A percentile compares a stretch with the other conserved stretches of the same genome.
Conservation (phyloP, 1,139 yeast species). For the Trichomonascaceae sp. region DNA sequence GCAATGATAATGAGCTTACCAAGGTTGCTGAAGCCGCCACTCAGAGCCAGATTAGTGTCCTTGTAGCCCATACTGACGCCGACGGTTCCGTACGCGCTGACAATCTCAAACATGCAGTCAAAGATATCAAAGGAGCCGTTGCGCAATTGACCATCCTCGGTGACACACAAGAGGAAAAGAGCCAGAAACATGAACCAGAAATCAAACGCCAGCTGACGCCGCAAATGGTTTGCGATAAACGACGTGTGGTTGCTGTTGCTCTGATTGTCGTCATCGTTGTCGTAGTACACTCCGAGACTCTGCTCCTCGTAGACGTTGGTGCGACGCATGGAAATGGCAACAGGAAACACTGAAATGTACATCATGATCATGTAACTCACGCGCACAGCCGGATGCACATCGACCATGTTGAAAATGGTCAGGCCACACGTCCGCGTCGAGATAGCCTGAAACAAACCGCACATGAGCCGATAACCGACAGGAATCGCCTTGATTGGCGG, state of each 20-base stretch:
- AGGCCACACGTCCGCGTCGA: conserved; percentile 94
- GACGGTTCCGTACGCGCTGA: conserved; percentile 93
- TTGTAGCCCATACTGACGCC: conserved; percentile 85
- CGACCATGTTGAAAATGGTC: conserved; percentile 51
- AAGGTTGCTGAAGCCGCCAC: conserved; percentile 55
- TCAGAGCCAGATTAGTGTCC: conserved; percentile 48
- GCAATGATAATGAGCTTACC: conserved; percentile 80
- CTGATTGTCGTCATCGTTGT: conserved; percentile 24
- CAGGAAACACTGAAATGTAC: conserved; percentile 92
- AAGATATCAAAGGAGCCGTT: conserved; percentile 51
- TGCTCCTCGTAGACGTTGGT: conserved; percentile 97
- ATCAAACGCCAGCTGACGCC: conserved; percentile 87
- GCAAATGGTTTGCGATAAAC: conserved; percentile 75
- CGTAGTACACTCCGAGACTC: conserved; percentile 68
- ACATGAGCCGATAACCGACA: conserved; percentile 55
- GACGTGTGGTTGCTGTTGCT: conserved; percentile 25
- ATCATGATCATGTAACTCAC: conserved; percentile 93
- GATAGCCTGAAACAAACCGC: conserved; percentile 83
- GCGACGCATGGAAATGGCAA: conserved; percentile 90
- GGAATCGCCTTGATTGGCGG: conserved; percentile 33
- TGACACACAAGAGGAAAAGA: conserved; percentile 70
- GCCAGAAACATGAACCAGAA: conserved; percentile 89
- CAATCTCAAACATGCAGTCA: conserved; percentile 69
- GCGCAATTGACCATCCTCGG: conserved; percentile 55
- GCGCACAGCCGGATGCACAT: conserved; percentile 79